These are phyloP conservation scores for Pyricularia pennisetigena DNA, from an alignment of 2,329 filamentous ascomycete genomes.

Conservation along the genomic window DNA sequence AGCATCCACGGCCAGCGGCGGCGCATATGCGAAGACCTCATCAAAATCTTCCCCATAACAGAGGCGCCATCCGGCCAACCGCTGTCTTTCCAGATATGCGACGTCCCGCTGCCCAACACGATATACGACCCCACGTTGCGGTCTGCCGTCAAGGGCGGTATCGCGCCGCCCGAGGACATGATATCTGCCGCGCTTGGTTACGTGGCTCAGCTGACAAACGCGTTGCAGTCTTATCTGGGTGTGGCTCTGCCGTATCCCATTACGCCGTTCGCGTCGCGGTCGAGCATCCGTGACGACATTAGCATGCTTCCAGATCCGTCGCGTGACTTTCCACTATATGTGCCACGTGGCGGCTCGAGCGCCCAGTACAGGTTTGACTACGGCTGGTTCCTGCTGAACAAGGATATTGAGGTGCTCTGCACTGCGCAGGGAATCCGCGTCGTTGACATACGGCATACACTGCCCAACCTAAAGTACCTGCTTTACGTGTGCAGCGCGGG, in stretches of 20 bases:
- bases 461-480: slow-evolving; percentile 89
- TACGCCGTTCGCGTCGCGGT: slow-evolving; percentile 60
- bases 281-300: slow-evolving; percentile 68
- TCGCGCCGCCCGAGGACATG: slow-evolving; percentile 46
- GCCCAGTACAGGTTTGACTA: slow-evolving; percentile 92
- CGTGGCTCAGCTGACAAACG: slow-evolving; percentile 63
- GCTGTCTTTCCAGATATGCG: slow-evolving; percentile 76
- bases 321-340: slow-evolving; percentile 72
- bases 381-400: slow-evolving; percentile 92
- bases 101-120: slow-evolving; percentile 70
- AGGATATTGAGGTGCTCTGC: slow-evolving; percentile 71
- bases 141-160: slow-evolving; percentile 1
- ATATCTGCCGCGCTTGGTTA: slow-evolving; percentile 76
- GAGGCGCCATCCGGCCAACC: slow-evolving; percentile 46
- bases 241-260: slow-evolving; percentile 75
- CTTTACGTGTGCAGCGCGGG: slow-evolving; percentile 84
- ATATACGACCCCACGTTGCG: slow-evolving; percentile 48
- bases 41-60: slow-evolving; percentile 70
- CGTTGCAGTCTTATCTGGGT: slow-evolving; percentile 74
- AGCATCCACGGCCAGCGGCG: slow-evolving; percentile 77
- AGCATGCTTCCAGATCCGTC: slow-evolving; percentile 58
- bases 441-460: slow-evolving; percentile 81
- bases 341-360: slow-evolving; percentile 47
- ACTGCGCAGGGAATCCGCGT: slow-evolving; percentile 62
- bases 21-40: slow-evolving; percentile 77